Percentiles rank a stretch among this genome's conserved stretches.
These are phyloP conservation scores for Aspergillus alliaceus DNA, from an alignment of 2,329 filamentous ascomycete genomes.

Conservation along the genomic window DNA sequence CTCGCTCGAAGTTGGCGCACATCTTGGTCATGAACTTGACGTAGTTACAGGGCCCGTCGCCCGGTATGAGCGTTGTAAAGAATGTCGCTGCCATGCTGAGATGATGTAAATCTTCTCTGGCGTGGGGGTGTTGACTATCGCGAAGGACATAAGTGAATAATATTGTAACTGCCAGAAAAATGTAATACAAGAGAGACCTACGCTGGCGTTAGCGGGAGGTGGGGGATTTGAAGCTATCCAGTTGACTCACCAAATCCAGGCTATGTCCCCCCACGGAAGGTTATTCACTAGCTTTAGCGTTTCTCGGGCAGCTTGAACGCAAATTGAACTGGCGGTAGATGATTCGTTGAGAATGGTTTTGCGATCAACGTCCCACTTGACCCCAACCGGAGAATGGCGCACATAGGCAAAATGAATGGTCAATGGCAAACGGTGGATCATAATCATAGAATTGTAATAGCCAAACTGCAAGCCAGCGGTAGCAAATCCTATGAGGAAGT, in stretches of 20 bases:
- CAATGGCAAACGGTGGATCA: conserved; percentile 93
- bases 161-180: conserved; percentile 86
- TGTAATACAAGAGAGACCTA: conserved; percentile 87
- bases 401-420: conserved; percentile 89
- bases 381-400: conserved; percentile 73
- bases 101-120: conserved; percentile 77
- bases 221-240: not conserved
- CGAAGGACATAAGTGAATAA: conserved; percentile 92
- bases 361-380: conserved; percentile 15
- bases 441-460: conserved; percentile 95
- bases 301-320: conserved; percentile 83
- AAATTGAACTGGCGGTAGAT: conserved; percentile 82
- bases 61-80: conserved; percentile 74
- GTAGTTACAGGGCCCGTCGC: conserved; percentile 76
- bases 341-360: conserved; percentile 81
- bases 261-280: conserved; percentile 87
- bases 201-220: conserved; percentile 2
- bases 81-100: conserved; percentile 90
- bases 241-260: conserved; percentile 82
- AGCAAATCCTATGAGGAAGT: conserved; percentile 85
- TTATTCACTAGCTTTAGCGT: conserved; percentile 91
- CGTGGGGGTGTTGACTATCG: conserved; percentile 79
- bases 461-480: conserved; percentile 88
- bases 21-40: conserved; percentile 88
- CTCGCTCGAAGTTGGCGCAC: conserved; percentile 87